Evolutionary conservation across 2,329 filamentous ascomycete genomes (phyloP), one percentile per base, ranked within the genome.

Genomic region (Neurospora sp.): DNA sequence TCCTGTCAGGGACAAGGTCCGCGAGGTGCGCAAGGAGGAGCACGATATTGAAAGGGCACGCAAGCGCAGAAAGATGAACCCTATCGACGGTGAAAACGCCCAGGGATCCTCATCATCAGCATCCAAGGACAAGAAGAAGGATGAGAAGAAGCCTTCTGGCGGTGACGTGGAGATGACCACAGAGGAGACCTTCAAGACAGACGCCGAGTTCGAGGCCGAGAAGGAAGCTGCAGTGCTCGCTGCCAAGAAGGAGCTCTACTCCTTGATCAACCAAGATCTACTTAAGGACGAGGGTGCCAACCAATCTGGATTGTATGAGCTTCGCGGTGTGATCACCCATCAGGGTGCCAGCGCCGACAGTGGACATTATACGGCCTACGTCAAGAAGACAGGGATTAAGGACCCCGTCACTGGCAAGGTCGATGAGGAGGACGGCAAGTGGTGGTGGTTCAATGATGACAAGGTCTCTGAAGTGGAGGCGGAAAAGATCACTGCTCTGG

Each of bases 401-500:
- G 91, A 96, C 75, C 85, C 90, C 17, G 88, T 89, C 77, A 92
- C 90, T 23, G 93, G 92, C 74, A 92, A 93, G 83, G 84, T 88
- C 76, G 88, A 87, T 69, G 89, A 91, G 77, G 93, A 97, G 78
- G 93, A 97, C 77, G 93, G 92, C 75, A 97, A 93, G 77, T 99
- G 96, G 96, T 99, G 96, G 95, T 99, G 96, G 95, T 99, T 99
- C 86, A 98, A 99, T 80, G 96, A 99, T 77, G 95, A 99, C 78
- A 96, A 93, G 83, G 96, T 99, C 40, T 89, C 91, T 15, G 96
- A 99, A 83, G 96, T 99, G 37, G 89, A 92, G 17, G 84, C 88
- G 36, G 95, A 98, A 76, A 96, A 97, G 84, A 96, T 99, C 74
- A 92, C 95, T 78, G 91, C 90, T 3, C 86, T 99, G 68, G 87